These are phyloP conservation scores for Blastobotrys serpentis DNA, from an alignment of 1,139 yeast species.

Conservation along the genomic window DNA sequence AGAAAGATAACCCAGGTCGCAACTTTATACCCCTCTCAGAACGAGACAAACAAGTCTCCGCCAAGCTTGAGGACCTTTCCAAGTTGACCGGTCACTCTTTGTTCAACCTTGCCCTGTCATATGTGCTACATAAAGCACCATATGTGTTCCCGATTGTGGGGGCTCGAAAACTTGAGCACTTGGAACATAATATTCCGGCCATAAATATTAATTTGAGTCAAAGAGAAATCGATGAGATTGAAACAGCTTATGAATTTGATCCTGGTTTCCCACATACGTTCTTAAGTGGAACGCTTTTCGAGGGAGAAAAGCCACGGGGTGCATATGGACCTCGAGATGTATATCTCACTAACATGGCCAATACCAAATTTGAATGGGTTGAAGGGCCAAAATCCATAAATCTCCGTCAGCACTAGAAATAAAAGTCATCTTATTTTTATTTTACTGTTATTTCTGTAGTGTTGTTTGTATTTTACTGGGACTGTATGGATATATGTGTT, in stretches of 20 bases:
- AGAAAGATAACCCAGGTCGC: constrained; percentile 18
- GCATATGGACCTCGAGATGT: neutral
- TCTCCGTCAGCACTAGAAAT: too few relatives aligned
- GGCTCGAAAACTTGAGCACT: constrained; percentile 23
- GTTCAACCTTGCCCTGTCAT: constrained; percentile 29
- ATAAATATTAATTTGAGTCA: constrained; percentile 17
- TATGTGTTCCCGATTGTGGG: constrained; percentile 29
- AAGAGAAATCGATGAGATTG: constrained; percentile 20
- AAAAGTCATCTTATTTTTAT: too few relatives aligned
- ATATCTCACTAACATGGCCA: neutral
- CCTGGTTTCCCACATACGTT: constrained; percentile 23
- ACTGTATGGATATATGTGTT: too few relatives aligned
- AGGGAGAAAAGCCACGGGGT: neutral
- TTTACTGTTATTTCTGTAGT: too few relatives aligned
- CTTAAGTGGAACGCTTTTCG: constrained; percentile 13
- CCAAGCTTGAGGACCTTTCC: constrained; percentile 27
- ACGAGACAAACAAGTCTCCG: constrained; percentile 23
- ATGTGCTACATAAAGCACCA: constrained; percentile 27
- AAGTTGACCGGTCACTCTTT: constrained; percentile 21
- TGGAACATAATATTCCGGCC: constrained; percentile 23
- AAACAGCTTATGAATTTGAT: constrained; percentile 16
- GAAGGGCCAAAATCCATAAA: too few relatives aligned
- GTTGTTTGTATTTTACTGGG: too few relatives aligned
- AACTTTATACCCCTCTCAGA: constrained; percentile 11
- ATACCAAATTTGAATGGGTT: too few relatives aligned